phyloP scores from a whole-genome alignment of 306 rosid species.

The Cucurbita ficifolia region DNA sequence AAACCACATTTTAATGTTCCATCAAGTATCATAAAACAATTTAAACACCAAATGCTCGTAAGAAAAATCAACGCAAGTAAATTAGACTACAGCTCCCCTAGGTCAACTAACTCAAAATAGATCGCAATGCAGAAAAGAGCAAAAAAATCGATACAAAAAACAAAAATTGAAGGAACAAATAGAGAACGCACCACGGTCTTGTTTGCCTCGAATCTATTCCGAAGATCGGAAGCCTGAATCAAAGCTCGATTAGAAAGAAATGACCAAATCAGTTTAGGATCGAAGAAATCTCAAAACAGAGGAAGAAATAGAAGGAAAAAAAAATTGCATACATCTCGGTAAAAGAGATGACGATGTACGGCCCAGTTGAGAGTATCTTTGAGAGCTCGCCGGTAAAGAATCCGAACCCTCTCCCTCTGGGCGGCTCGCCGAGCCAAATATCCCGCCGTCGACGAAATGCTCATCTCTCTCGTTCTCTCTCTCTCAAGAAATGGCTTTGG shows the following conservation, averaged over 20 bases:
- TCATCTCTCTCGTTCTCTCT: neutral
- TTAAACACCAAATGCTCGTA: neutral
- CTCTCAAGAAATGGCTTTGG: neutral
- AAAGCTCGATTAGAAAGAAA: neutral
- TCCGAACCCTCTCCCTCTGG: slow-evolving; percentile 90
- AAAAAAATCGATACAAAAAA: neutral
- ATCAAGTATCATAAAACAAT: neutral
- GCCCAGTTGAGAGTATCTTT: slow-evolving; percentile 95
- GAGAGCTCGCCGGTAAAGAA: slow-evolving; percentile 83
- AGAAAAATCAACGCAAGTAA: neutral
- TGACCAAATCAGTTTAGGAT: neutral
- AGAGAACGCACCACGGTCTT: slow-evolving; percentile 55
- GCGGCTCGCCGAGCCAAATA: slow-evolving; percentile 80
- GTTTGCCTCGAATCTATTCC: slow-evolving; percentile 72
- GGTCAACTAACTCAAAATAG: too few relatives aligned
- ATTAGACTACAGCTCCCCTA: too few relatives aligned
- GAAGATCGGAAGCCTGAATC: slow-evolving; percentile 67
- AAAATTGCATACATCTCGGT: slow-evolving; percentile 38
- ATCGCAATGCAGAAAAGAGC: neutral
- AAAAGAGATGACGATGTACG: slow-evolving; percentile 95
- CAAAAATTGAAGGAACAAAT: neutral
- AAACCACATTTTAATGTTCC: neutral
- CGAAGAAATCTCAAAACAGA: neutral
- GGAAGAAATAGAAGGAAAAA: neutral
- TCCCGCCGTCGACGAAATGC: slow-evolving; percentile 32